Conservation (phyloP, 2,329 filamentous ascomycete genomes). For the Arthroderma sp. region DNA sequence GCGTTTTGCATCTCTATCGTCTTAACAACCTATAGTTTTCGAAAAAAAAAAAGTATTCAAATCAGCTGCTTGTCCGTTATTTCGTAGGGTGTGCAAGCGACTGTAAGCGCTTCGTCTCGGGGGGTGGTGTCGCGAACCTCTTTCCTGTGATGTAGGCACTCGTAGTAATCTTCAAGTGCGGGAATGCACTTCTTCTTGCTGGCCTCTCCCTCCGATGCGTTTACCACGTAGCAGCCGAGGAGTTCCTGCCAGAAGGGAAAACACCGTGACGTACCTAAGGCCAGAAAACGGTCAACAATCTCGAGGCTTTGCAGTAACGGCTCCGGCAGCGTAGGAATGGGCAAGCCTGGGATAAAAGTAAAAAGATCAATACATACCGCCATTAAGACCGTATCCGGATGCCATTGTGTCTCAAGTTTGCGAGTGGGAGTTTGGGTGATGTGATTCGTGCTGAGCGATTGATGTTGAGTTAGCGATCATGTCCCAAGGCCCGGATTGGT, state of each 20-base stretch:
- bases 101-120: not conserved
- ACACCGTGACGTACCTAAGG: conserved; percentile 60
- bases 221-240: conserved; percentile 94
- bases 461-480: too few species aligned
- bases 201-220: conserved; percentile 65
- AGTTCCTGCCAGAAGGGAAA: conserved; percentile 99
- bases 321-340: not conserved
- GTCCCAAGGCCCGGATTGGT: conserved; percentile 4
- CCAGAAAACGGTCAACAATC: not conserved
- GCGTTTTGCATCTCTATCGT: conserved; percentile 67
- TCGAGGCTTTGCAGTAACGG: not conserved
- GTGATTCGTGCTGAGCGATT: not conserved
- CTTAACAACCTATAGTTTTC: conserved; percentile 52
- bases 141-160: conserved; percentile 97
- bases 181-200: conserved; percentile 81
- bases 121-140: conserved; percentile 48
- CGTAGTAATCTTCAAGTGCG: conserved; percentile 90
- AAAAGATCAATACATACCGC: conserved; percentile 28
- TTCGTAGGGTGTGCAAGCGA: not conserved
- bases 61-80: not conserved
- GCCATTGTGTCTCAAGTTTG: conserved; percentile 27
- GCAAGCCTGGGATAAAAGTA: not conserved
- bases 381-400: conserved; percentile 42
- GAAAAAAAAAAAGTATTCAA: not conserved
- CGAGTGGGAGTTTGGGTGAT: conserved; percentile 1